phyloP scores from a whole-genome alignment of 805 yeast genomes.

The Nakazawaea laoshanensis region DNA sequence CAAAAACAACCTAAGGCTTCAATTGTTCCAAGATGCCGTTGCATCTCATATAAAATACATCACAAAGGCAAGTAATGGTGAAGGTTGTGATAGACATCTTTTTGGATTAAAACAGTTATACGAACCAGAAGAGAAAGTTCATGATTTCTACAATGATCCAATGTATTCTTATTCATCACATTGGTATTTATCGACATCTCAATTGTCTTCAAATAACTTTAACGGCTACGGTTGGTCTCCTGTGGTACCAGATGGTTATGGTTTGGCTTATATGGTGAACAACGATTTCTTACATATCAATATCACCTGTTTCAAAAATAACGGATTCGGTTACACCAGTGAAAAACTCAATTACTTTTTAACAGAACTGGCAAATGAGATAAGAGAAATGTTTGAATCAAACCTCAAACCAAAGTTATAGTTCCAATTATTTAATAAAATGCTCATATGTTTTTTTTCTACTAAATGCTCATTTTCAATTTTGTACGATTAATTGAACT shows the following conservation, averaged over 20 bases:
- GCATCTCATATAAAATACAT: slow-evolving; percentile 69
- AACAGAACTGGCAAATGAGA: slow-evolving; percentile 72
- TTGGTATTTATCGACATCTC: slow-evolving; percentile 88
- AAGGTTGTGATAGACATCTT: slow-evolving; percentile 90
- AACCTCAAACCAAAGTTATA: slow-evolving; percentile 1
- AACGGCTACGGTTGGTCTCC: slow-evolving; percentile 96
- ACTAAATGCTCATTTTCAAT: no score
- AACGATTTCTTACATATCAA: slow-evolving; percentile 80
- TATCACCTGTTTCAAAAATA: slow-evolving; percentile 64
- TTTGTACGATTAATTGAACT: no score
- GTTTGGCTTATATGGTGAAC: slow-evolving; percentile 89
- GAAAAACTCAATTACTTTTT: slow-evolving; percentile 58
- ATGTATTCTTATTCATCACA: slow-evolving; percentile 65
- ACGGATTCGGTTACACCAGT: slow-evolving; percentile 46
- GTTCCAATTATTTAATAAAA: no score
- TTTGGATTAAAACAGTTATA: slow-evolving; percentile 78
- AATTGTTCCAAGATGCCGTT: slow-evolving; percentile 64
- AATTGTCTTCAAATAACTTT: slow-evolving; percentile 74
- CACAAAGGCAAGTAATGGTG: slow-evolving; percentile 71
- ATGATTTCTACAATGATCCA: slow-evolving; percentile 69
- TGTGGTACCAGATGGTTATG: slow-evolving; percentile 89
- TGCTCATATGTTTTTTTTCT: no score
- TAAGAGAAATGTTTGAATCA: slow-evolving; percentile 50
- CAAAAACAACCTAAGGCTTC: slow-evolving; percentile 46
- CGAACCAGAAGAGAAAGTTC: slow-evolving; percentile 47